phyloP scores from a whole-genome alignment of 2,329 filamentous ascomycete species.

The Monilinia polystroma region DNA sequence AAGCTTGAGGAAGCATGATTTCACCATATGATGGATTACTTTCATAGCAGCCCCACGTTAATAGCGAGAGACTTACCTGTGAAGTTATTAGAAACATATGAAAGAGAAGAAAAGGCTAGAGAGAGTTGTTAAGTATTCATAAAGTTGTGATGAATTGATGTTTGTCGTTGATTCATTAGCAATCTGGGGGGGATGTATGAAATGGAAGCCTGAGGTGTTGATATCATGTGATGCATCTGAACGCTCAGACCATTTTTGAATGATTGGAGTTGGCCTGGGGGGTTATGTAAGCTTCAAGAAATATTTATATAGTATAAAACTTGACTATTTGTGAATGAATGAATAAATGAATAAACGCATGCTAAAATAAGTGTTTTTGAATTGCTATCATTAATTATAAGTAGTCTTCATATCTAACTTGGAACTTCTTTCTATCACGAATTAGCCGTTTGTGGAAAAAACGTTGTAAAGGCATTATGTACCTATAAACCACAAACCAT shows the following conservation, averaged over 20 bases:
- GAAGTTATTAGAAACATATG: background rate
- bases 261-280: no score
- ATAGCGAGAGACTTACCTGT: slow-evolving; percentile 18
- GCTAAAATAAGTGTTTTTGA: no score
- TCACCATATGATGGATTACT: slow-evolving; percentile 18
- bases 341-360: no score
- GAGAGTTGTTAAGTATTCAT: slow-evolving; percentile 26
- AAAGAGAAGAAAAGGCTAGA: slow-evolving; percentile 4
- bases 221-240: background rate
- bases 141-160: slow-evolving; percentile 13
- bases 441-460: no score
- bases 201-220: slow-evolving; percentile 9
- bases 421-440: no score
- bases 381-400: no score
- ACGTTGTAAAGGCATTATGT: no score
- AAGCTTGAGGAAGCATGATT: slow-evolving; percentile 17
- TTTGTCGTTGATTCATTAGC: slow-evolving; percentile 22
- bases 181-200: slow-evolving; percentile 1
- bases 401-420: no score
- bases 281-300: no score
- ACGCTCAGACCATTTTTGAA: background rate
- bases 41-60: slow-evolving; percentile 21
- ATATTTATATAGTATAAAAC: no score
- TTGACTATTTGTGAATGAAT: no score
- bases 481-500: no score